These are phyloP conservation scores for Ophiostoma triangulosporum DNA, from an alignment of 2,329 filamentous ascomycete genomes.

Conservation along the genomic window DNA sequence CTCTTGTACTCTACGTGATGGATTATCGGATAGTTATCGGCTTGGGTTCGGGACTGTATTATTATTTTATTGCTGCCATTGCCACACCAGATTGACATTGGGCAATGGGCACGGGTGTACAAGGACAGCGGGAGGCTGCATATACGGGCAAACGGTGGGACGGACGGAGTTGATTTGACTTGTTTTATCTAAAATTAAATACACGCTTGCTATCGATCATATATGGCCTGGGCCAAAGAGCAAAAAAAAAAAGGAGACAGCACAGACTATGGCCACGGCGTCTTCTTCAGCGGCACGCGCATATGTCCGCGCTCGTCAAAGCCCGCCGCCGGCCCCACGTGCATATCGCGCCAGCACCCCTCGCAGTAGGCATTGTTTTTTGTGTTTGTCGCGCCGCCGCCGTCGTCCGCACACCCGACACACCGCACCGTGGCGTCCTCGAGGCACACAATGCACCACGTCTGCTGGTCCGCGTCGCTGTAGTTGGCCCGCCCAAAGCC, in stretches of 20 bases:
- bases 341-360: constrained; percentile 71
- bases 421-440: constrained; percentile 65
- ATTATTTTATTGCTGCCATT: not conserved
- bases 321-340: constrained; percentile 53
- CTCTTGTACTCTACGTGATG: not conserved
- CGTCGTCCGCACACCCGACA: constrained; percentile 53
- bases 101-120: not conserved
- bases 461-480: constrained; percentile 58
- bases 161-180: not conserved
- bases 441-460: constrained; percentile 73
- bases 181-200: not conserved
- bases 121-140: not conserved
- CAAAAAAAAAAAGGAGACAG: too few species aligned
- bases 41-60: not conserved
- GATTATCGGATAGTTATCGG: not conserved
- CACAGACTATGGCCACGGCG: not conserved
- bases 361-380: constrained; percentile 53
- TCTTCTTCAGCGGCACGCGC: constrained; percentile 34
- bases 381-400: too few species aligned
- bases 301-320: constrained; percentile 58
- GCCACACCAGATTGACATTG: not conserved
- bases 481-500: constrained; percentile 28
- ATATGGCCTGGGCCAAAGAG: too few species aligned
- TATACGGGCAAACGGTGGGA: not conserved
- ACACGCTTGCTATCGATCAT: not conserved